Base-by-base conservation (phyloP, 257 asterid genomes). In the Schizonepeta tenuifolia region DNA sequence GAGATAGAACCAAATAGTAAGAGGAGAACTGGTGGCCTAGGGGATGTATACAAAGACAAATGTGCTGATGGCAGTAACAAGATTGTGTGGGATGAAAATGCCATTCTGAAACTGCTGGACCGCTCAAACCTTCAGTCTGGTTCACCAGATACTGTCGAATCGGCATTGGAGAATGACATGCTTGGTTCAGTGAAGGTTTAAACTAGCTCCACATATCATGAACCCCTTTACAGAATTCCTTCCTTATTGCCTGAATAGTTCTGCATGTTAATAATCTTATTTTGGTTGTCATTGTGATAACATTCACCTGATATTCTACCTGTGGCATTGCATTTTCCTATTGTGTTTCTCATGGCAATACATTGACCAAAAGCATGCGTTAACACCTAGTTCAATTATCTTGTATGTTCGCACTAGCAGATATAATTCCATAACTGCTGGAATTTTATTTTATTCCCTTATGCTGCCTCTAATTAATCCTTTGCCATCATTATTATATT, bases 181-280 rank as follows among this genome's bases (percentile, higher is more conserved):
- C 98, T 94, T 76, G 99, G 99, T 68, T 87, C 96, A 55, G 97
- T 94, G 55, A 94, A 92, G 97, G 98, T 91, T 76, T 55, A 13
- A 54, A 36, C 74, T 69, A 11, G 21, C 72, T 62, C 65, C 71
- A 59, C 66, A 61, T 67, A 59, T 83, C 47, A 22, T 71, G 35
- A 36, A 40, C 64, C 71, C 69, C 8, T 69, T 24, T 73, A 35
- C 31, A 21, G 17, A 21, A 0, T 57, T 72, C 61, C 43, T 71
- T 56, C 55, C 65, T 65, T 22, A 47, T 20, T 78, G 62, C 74
- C 59, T 67, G 72, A 54, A 20, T 49, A 50, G 2, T 73, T 69
- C 13, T 61, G 53, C 55, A 12, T 65, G 68, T 68, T 73, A 69
- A 69, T 33, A 3, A 40, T 75, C 41, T 54, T 49, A 17, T 72